phyloP scores from a whole-genome alignment of 371 early-diverging fungal species.

The Fennellomyces sp. region DNA sequence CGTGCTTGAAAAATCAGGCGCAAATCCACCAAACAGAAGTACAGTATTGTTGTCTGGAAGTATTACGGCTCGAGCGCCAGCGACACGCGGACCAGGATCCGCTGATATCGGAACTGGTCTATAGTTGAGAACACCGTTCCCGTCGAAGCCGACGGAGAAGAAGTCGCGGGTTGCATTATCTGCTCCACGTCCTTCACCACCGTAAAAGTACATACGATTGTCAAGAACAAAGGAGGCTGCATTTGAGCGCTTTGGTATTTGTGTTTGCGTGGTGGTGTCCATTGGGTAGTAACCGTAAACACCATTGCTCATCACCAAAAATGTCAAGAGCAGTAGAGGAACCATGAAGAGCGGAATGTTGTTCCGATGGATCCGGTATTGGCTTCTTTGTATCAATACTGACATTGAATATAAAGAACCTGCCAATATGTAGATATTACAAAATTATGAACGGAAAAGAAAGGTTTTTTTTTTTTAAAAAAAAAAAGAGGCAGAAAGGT shows the following conservation, averaged over 20 bases:
- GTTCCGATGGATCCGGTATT: neutral
- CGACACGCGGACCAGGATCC: neutral
- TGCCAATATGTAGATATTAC: too few species aligned
- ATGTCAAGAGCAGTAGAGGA: neutral
- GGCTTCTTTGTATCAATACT: too few species aligned
- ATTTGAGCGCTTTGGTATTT: neutral
- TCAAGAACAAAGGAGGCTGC: slow-evolving; percentile 2
- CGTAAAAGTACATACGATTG: slow-evolving; percentile 5
- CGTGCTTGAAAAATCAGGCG: neutral
- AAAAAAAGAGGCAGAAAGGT: too few species aligned
- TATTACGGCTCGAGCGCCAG: neutral
- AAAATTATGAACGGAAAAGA: too few species aligned
- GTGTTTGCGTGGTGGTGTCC: neutral
- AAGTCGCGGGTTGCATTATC: neutral
- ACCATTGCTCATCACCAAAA: neutral
- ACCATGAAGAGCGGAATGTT: neutral
- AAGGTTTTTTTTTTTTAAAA: too few species aligned
- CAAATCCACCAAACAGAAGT: slow-evolving; percentile 5
- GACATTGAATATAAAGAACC: too few species aligned
- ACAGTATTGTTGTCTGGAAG: slow-evolving; percentile 11
- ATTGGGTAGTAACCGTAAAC: neutral
- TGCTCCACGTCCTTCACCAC: neutral
- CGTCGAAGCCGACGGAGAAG: neutral
- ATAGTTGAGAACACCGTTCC: neutral
- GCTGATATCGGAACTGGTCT: neutral